Evolutionary conservation across 768 basidiomycete genomes (phyloP), one percentile per base, ranked within the genome.

Genomic region (Amanita thiersii): DNA sequence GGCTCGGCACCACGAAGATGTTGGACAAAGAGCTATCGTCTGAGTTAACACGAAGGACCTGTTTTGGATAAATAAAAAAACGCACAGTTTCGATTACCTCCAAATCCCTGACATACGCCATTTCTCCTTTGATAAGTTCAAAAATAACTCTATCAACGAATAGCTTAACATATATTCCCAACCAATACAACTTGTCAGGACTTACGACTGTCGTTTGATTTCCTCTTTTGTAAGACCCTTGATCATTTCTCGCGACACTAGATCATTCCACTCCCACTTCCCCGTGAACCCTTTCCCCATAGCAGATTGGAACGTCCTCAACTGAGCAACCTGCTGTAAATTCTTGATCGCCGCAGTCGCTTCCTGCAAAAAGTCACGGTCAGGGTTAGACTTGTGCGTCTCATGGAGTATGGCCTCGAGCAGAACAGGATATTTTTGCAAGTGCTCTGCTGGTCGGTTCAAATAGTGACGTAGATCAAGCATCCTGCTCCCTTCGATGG

Each of bases 51-150:
- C 1, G 28, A 44, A 14, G 26, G 20, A 12, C 21, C 24, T 23
- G 19, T 23, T 17, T 40, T 10, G 12, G 15, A 38, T 28, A 6
- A n/a, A 35, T n/a, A 26, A 41, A 48, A 26, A 19, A 7, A 54
- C 77, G 8, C 52, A 91, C 90, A 47, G 67, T 68, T 46, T 85
- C 81, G 33, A 96, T 83, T 42, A 81, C 85, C 60, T 91, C 86
- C 45, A 96, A 61, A 66, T 96, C 91, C 51, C 81, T 86, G 19
- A 94, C 91, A 55, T 93, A 96, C 19, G 80, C 78, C 89, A 94
- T 94, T 59, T 96, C 91, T 48, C 87, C 86, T 59, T 94, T 88
- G 59, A 96, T 94, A 47, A 94, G 60, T 65, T 96, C 91, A 53
- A 93, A 96, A 38, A 94, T 91, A 52, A 91, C 80, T 32, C 89